phyloP scores from a whole-genome alignment of 2,329 filamentous ascomycete genomes.

The Hypoxylon sp. region DNA sequence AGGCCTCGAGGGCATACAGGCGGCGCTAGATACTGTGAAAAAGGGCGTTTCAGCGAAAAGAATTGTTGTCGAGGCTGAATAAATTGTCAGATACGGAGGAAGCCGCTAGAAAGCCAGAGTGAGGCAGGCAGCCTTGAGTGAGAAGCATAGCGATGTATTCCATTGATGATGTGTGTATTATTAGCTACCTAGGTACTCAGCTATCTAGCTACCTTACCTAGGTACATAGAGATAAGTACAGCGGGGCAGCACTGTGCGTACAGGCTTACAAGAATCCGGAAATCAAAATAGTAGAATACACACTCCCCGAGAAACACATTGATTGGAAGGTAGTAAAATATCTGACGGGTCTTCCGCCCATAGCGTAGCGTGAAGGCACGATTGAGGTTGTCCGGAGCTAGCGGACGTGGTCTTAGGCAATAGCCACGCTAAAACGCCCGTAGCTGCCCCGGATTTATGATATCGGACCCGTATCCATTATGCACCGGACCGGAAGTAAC shows the following conservation, averaged over 20 bases:
- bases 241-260: neutral
- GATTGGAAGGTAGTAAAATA: neutral
- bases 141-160: neutral
- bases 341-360: neutral
- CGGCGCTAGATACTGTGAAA: constrained; percentile 28
- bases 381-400: constrained; percentile 5
- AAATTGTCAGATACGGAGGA: neutral
- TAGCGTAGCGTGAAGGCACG: neutral
- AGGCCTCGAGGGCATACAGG: constrained; percentile 34
- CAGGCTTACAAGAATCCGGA: neutral
- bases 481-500: constrained; percentile 2
- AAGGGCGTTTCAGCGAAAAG: constrained; percentile 36
- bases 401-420: constrained; percentile 7
- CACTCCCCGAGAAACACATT: too few relatives aligned
- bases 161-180: too few relatives aligned
- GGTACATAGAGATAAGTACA: neutral
- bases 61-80: constrained; percentile 31
- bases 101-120: neutral
- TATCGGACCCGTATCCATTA: neutral
- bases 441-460: constrained; percentile 2
- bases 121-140: neutral
- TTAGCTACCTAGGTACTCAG: neutral
- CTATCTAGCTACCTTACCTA: neutral
- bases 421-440: constrained; percentile 1
- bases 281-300: too few relatives aligned